Evolutionary conservation across 177 flowering plant species (phyloP), one percentile per base, ranked within the genome.

Genomic region (Vitis hybrid): DNA sequence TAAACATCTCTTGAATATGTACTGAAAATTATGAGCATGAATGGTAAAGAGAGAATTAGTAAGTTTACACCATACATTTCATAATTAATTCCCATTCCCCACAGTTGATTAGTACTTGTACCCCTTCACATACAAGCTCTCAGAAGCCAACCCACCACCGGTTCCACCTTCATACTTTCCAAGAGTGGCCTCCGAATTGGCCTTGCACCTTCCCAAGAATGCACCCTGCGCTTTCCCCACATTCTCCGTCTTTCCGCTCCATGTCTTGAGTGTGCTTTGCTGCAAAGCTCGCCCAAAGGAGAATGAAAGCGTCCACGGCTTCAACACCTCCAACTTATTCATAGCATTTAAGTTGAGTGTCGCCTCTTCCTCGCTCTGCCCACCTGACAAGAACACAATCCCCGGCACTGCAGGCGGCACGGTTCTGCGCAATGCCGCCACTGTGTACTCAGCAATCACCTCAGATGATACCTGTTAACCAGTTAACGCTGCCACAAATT

Each of bases 331-430:
- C 74, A 89, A 58, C 79, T 87, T 88, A 74, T 91, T 92, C 90
- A 91, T 92, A 1, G 96, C 96, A 58, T 88, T 78, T 27, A 92
- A 82, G 68, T 92, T 92, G 65, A 77, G 66, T 2, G 97, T 91
- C n/a, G 97, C 97, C 71, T 92, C 86, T 70, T 91, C 97, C 83
- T 92, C 96, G 52, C 96, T 91, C 62, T 91, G 97, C 15, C 94
- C 94, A 1, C 96, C 96, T 1, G 95, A 92, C 32, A 89, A 61
- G 68, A 92, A 92, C 81, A 92, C 92, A 3, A 91, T 84, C 24
- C 94, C 96, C 0, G 97, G 97, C 20, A 92, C 96, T 0, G 97
- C 97, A 1, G 96, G 79, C 12, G 97, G 96, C 6, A 92, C 96
- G 0, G 96, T 92, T 24, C 96, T 79, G 12, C 93, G 85, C 48